These are phyloP conservation scores for Apophysomyces trapeziformis DNA, from an alignment of 371 early-diverging fungal genomes.

Conservation along the genomic window DNA sequence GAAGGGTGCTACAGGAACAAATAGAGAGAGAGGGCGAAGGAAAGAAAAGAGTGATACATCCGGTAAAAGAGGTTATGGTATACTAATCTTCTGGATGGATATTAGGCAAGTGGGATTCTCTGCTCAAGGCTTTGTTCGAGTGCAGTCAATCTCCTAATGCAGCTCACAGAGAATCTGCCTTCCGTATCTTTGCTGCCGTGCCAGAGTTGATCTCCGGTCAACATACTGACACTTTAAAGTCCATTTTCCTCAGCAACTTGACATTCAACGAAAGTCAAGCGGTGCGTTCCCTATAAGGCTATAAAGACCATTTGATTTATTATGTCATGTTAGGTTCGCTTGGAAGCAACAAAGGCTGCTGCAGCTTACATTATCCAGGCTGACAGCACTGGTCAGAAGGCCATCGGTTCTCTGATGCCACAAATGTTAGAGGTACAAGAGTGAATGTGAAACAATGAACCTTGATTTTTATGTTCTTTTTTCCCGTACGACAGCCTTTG, in stretches of 20 bases:
- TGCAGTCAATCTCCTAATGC: constrained; percentile 77
- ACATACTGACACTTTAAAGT: constrained; percentile 68
- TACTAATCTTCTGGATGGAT: no score
- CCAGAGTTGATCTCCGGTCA: constrained; percentile 78
- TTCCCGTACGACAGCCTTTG: constrained; percentile 47
- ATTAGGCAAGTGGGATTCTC: constrained; percentile 76
- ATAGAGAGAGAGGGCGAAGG: not conserved
- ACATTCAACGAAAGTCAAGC: constrained; percentile 62
- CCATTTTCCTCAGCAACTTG: constrained; percentile 74
- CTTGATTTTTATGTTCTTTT: not conserved
- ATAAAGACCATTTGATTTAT: not conserved
- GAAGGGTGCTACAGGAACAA: not conserved
- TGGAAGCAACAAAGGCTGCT: constrained; percentile 87
- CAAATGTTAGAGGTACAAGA: constrained; percentile 75
- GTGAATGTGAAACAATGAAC: constrained; percentile 1
- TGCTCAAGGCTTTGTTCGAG: constrained; percentile 80
- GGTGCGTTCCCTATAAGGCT: constrained; percentile 24
- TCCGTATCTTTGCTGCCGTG: constrained; percentile 84
- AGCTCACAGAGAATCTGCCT: constrained; percentile 85
- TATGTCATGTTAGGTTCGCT: constrained; percentile 62
- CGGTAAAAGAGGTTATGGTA: not conserved
- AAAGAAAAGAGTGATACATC: not conserved
- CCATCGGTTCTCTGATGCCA: constrained; percentile 74
- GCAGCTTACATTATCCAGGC: constrained; percentile 81
- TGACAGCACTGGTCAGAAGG: constrained; percentile 59